Evolutionary conservation across 768 basidiomycete genomes (phyloP).

Genomic region (Termitomyces sp.): DNA sequence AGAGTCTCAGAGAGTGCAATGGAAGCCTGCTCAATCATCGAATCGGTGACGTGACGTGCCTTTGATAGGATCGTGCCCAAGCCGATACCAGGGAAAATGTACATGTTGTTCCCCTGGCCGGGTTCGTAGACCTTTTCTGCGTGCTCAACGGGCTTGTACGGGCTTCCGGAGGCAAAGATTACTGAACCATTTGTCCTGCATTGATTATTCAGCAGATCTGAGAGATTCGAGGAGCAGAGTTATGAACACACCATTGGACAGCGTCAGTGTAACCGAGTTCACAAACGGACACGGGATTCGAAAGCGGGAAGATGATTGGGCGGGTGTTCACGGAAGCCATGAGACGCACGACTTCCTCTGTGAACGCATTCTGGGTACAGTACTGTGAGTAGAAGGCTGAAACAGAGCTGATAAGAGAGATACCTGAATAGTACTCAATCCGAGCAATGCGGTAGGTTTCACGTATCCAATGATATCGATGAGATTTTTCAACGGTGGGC

Average conservation of each 20-base stretch:
- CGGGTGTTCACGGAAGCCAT: conserved; percentile 64
- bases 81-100: conserved; percentile 62
- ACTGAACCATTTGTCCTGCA: conserved; percentile 59
- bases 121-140: conserved; percentile 52
- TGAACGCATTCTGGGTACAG: conserved; percentile 52
- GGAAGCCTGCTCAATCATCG: conserved; percentile 67
- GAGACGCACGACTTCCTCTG: conserved; percentile 53
- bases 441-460: conserved; percentile 75
- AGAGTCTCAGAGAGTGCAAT: conserved; percentile 59
- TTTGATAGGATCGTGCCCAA: conserved; percentile 59
- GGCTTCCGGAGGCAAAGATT: conserved; percentile 73
- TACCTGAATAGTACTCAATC: conserved; percentile 60
- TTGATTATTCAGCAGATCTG: neutral
- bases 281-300: conserved; percentile 63
- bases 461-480: conserved; percentile 68
- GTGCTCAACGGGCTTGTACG: conserved; percentile 53
- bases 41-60: conserved; percentile 57
- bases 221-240: neutral
- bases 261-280: conserved; percentile 64
- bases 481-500: conserved; percentile 57
- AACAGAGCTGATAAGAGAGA: conserved; percentile 5
- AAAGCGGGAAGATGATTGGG: conserved; percentile 82
- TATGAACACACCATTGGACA: conserved; percentile 43
- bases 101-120: conserved; percentile 83
- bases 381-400: conserved; percentile 21